These are phyloP conservation scores for Picea abies DNA, from an alignment of 83 land plant genomes.

Conservation along the genomic window DNA sequence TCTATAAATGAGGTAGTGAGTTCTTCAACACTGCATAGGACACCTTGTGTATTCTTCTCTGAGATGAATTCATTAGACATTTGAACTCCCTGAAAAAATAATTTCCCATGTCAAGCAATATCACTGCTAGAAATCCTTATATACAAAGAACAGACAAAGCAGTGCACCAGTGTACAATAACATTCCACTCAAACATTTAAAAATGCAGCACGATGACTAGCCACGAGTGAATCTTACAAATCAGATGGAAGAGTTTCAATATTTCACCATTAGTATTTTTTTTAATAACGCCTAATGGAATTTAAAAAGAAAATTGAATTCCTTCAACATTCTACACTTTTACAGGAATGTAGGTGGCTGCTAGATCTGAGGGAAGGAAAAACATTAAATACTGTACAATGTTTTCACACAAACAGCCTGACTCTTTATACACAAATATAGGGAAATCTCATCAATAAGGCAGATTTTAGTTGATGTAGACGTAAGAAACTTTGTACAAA, in stretches of 20 bases:
- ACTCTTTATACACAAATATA: neutral
- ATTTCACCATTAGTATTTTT: neutral
- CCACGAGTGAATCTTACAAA: neutral
- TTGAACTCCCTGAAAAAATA: slow-evolving; percentile 37
- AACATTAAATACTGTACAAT: neutral
- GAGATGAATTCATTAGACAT: slow-evolving; percentile 27
- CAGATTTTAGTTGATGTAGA: neutral
- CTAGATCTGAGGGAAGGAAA: neutral
- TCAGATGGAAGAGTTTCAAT: neutral
- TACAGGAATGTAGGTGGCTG: neutral
- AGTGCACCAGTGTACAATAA: neutral
- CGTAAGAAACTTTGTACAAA: neutral
- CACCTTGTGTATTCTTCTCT: slow-evolving; percentile 1
- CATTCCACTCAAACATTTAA: neutral
- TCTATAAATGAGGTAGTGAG: slow-evolving; percentile 6
- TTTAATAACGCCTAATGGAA: neutral
- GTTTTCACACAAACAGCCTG: neutral
- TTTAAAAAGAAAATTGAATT: no score
- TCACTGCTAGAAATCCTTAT: neutral
- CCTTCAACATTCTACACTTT: neutral
- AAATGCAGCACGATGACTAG: neutral
- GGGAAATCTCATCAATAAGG: neutral
- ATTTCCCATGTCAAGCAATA: neutral
- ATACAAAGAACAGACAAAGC: neutral
- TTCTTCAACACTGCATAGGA: slow-evolving; percentile 10